Evolutionary conservation across 1,139 yeast species (phyloP), one percentile per base, ranked within the genome.

Genomic region (Geotrichum candidum): DNA sequence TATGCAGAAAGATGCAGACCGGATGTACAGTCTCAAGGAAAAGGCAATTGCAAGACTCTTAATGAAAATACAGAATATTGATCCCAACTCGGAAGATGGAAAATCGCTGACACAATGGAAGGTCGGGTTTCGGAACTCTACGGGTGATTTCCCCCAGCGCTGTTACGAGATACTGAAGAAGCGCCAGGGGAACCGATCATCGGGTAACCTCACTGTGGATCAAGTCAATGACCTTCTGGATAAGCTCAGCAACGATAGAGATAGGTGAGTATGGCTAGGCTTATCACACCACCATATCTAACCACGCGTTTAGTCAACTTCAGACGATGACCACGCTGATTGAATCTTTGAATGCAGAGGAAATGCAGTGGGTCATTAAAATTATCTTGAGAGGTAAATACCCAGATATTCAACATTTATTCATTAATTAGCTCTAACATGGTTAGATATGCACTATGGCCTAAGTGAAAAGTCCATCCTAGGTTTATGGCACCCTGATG

Each of bases 401-500:
- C 18, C 22, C 84, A 61, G 51, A 50, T 6, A 52, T n/a, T n/a
- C 4, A 15, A 2, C 13, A 41, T 35, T 18, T 31, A 18, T 31
- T 46, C 9, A 48, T n/a, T 6, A 9, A 15, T 2, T 13, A 35
- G 25, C 15, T 48, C 55, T 25, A 33, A 31, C 23, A 29, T 2
- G 13, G 13, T 15, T 45, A 64, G 69, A 71, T 45, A 65, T 75
- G 66, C 68, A 72, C 23, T 66, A 88, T 35, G 83, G 85, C 1
- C 80, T 84, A 15, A 80, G 86, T 62, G 96, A 89, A 67, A 78
- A 81, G 59, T 76, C 79, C n/a, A 78, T 90, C 63, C 76, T 90
- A 54, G 70, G 74, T n/a, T 70, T 77, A 45, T 90, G 95, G 91
- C 96, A 91, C 70, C 92, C 92, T 0, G 92, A 90, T 71, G 95